Percentiles rank a stretch among this genome's conserved stretches.
Conservation (phyloP, 2,329 filamentous ascomycete species). For the Leptodontidium sp. region DNA sequence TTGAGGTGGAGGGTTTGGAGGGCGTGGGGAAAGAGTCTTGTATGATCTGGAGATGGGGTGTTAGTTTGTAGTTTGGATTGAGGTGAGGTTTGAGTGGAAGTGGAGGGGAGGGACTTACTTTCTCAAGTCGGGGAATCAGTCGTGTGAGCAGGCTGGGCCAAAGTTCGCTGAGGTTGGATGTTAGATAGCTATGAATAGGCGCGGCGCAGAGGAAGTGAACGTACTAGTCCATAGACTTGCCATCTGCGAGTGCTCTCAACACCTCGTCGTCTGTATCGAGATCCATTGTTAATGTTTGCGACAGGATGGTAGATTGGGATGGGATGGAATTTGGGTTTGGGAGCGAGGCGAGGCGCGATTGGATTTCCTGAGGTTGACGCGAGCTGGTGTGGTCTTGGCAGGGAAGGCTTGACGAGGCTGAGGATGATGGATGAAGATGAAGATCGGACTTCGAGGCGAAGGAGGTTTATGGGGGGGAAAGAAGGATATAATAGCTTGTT, state of each 20-base stretch:
- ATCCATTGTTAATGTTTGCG: slow-evolving; percentile 57
- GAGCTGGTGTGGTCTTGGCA: slow-evolving; percentile 7
- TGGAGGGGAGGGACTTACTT: slow-evolving; percentile 50
- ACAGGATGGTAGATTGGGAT: slow-evolving; percentile 33
- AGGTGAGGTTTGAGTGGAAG: slow-evolving; percentile 47
- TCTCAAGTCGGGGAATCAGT: slow-evolving; percentile 50
- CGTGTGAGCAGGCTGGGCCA: slow-evolving; percentile 51
- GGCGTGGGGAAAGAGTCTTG: slow-evolving; percentile 62
- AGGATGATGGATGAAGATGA: background rate
- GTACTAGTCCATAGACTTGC: slow-evolving; percentile 64
- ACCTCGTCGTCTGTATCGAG: slow-evolving; percentile 59
- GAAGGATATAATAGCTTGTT: background rate
- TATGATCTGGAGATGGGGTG: slow-evolving; percentile 57
- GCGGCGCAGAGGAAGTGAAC: slow-evolving; percentile 40
- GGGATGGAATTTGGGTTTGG: slow-evolving; percentile 7
- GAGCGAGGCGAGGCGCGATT: slow-evolving; percentile 18
- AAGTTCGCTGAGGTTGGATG: slow-evolving; percentile 45
- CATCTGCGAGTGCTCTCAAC: slow-evolving; percentile 55
- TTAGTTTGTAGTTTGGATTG: slow-evolving; percentile 41
- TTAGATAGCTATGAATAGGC: slow-evolving; percentile 16
- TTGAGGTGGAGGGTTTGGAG: slow-evolving; percentile 48
- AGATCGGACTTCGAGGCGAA: background rate
- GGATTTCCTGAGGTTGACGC: slow-evolving; percentile 26
- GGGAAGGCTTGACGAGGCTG: slow-evolving; percentile 8
- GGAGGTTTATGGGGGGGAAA: background rate